Conservation (phyloP, 176 grass and related monocot genomes). For the Bothriochloa decipiens region DNA sequence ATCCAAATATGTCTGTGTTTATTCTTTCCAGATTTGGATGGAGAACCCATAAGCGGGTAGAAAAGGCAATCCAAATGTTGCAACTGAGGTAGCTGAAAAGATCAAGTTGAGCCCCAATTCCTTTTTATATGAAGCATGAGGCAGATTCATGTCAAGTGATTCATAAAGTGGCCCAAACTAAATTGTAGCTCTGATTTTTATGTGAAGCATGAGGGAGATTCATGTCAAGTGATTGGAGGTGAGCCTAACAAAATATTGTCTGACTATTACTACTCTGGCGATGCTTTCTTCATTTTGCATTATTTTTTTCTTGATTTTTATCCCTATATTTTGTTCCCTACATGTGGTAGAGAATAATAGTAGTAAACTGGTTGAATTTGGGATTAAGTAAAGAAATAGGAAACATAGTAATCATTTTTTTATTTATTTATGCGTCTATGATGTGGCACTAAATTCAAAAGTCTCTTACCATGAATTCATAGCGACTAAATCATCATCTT, state of each 20-base stretch:
- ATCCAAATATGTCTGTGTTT: constrained; percentile 10
- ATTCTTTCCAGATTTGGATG: constrained; percentile 76
- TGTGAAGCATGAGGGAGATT: too few species aligned
- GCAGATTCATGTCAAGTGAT: constrained; percentile 39
- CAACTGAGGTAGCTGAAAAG: constrained; percentile 74
- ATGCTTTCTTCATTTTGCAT: neutral
- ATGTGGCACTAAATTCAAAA: too few species aligned
- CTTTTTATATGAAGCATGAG: neutral
- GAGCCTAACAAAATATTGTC: constrained; percentile 3
- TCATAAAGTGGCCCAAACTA: constrained; percentile 9
- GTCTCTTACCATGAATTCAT: too few species aligned
- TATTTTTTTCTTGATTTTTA: neutral
- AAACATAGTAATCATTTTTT: too few species aligned
- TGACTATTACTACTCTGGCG: neutral
- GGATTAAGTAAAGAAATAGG: too few species aligned
- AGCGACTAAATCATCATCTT: constrained; percentile 38
- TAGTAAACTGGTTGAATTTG: too few species aligned
- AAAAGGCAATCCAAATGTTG: constrained; percentile 98
- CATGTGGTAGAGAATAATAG: too few species aligned
- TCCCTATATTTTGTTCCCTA: too few species aligned
- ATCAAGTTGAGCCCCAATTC: too few species aligned
- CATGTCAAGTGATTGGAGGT: too few species aligned
- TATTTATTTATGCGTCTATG: too few species aligned
- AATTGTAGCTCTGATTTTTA: too few species aligned
- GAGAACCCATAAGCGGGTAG: constrained; percentile 91